Percentiles rank a stretch among this genome's conserved stretches.
Evolutionary conservation across 495 filamentous ascomycete genomes (phyloP).

Genomic region (Pseudotulostoma volvatum): DNA sequence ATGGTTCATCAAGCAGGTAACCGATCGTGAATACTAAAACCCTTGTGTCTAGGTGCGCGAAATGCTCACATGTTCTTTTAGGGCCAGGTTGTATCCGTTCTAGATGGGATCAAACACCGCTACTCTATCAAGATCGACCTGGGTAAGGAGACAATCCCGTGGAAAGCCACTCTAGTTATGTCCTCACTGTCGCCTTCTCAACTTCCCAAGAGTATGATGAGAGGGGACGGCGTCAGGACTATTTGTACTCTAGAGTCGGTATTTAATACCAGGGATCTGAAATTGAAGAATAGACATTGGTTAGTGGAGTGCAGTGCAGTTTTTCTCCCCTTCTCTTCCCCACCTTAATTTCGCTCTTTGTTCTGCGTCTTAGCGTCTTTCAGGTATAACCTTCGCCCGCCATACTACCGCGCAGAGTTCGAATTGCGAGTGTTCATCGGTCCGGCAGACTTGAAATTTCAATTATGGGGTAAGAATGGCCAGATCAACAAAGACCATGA

Average conservation of each 20-base stretch:
- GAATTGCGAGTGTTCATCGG: constrained; percentile 36
- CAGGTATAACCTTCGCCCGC: constrained; percentile 21
- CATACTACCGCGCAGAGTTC: constrained; percentile 32
- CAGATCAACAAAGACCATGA: constrained; percentile 32
- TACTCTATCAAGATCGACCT: constrained; percentile 6
- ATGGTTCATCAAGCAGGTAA: constrained; percentile 37
- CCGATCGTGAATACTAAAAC: background rate
- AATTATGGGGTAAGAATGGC: constrained; percentile 34
- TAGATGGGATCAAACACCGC: background rate
- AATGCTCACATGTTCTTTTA: constrained; percentile 5
- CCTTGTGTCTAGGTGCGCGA: background rate
- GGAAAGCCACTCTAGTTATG: constrained; percentile 33
- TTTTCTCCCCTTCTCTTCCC: background rate
- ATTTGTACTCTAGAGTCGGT: constrained; percentile 7
- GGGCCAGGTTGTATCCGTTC: constrained; percentile 9
- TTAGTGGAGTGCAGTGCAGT: no score
- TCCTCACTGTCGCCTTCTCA: constrained; percentile 22
- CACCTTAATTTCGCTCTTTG: constrained; percentile 18
- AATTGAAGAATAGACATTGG: constrained; percentile 29
- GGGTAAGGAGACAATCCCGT: constrained; percentile 20
- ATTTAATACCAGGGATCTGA: constrained; percentile 20
- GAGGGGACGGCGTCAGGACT: constrained; percentile 14
- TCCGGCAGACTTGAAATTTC: constrained; percentile 38
- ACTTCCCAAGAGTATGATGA: constrained; percentile 25
- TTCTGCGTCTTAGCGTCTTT: no score